These are phyloP conservation scores for Chiua sp. DNA, from an alignment of 1,284 basidiomycete genomes.

Conservation along the genomic window DNA sequence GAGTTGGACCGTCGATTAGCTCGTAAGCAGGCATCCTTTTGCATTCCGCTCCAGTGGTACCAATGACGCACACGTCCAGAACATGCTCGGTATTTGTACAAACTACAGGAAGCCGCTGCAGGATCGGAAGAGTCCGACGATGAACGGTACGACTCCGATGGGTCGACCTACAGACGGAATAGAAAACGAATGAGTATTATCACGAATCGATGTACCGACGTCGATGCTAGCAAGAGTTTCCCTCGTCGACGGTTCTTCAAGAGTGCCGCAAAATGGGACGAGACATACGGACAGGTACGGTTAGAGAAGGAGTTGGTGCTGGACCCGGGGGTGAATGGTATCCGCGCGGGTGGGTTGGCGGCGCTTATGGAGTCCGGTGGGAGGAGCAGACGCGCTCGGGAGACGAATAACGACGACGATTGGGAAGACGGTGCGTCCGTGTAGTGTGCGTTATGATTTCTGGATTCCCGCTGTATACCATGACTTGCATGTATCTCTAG, in stretches of 20 bases:
- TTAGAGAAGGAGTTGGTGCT: slow-evolving; percentile 29
- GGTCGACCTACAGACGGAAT: slow-evolving; percentile 42
- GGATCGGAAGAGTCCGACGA: slow-evolving; percentile 52
- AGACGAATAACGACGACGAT: slow-evolving; percentile 31
- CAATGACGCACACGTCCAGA: slow-evolving; percentile 43
- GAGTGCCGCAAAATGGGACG: slow-evolving; percentile 50
- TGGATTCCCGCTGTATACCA: neutral
- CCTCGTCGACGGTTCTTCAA: slow-evolving; percentile 62
- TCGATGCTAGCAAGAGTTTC: slow-evolving; percentile 30
- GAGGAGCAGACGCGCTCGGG: slow-evolving; percentile 14
- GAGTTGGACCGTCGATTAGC: slow-evolving; percentile 72
- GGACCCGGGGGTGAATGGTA: slow-evolving; percentile 16
- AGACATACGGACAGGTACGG: slow-evolving; percentile 28
- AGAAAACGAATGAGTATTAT: slow-evolving; percentile 70
- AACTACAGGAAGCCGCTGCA: slow-evolving; percentile 58
- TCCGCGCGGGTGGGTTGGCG: slow-evolving; percentile 17
- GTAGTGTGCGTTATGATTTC: neutral
- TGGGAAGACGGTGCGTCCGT: slow-evolving; percentile 34
- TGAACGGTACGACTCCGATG: slow-evolving; percentile 59
- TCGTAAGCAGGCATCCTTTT: slow-evolving; percentile 50
- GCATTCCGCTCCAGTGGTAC: neutral
- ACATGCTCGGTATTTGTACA: slow-evolving; percentile 67
- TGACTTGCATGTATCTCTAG: too few species aligned
- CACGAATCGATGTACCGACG: slow-evolving; percentile 60
- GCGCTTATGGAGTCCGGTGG: slow-evolving; percentile 34